Evolutionary conservation across 208 protist species (phyloP).

Genomic region (Lotmaria passim): DNA sequence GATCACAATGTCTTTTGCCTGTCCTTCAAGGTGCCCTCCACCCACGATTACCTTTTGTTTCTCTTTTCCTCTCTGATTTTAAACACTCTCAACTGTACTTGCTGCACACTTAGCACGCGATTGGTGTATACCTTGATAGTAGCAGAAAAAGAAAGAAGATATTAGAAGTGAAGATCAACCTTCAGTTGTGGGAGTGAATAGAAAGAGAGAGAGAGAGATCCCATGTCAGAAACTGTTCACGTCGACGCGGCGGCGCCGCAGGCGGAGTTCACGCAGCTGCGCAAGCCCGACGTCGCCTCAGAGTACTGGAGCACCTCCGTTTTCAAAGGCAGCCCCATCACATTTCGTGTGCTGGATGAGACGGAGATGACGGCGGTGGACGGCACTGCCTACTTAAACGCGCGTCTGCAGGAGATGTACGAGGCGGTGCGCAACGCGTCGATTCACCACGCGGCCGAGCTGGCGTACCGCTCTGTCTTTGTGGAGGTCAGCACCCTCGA

Average conservation of each 20-base stretch:
- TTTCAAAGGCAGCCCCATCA: constrained; percentile 33
- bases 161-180: too few species aligned
- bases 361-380: constrained; percentile 33
- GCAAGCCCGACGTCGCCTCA: constrained; percentile 27
- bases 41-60: too few species aligned
- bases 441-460: constrained; percentile 25
- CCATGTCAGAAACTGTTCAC: background rate
- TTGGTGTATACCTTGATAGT: too few species aligned
- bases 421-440: constrained; percentile 26
- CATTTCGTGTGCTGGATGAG: constrained; percentile 48
- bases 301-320: constrained; percentile 45
- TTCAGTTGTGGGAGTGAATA: background rate
- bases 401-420: constrained; percentile 21
- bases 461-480: constrained; percentile 52
- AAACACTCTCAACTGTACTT: too few species aligned
- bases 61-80: too few species aligned
- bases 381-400: constrained; percentile 18
- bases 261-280: constrained; percentile 32
- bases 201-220: constrained; percentile 3
- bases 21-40: too few species aligned
- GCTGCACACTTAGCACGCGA: too few species aligned
- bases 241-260: constrained; percentile 3
- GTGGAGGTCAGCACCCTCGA: constrained; percentile 75
- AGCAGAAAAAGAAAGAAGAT: too few species aligned
- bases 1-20: too few species aligned